Evolutionary conservation across 768 basidiomycete genomes (phyloP), one percentile per base, ranked within the genome.

Genomic region (Vararia minispora): DNA sequence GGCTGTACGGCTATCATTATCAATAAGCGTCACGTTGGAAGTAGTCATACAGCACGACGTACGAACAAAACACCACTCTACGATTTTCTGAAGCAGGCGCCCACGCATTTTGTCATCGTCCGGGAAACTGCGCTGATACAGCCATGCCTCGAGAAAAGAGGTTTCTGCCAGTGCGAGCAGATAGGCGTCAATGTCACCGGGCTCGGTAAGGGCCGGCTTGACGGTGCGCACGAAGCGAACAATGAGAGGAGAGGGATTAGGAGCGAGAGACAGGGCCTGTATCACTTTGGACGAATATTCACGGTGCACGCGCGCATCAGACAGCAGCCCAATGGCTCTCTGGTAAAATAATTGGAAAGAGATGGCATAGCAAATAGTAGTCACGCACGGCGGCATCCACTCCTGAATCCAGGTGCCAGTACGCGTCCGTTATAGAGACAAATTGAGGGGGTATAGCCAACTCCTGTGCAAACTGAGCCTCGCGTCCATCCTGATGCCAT

Each of bases 251-350:
- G 66, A 57, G 0, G 78, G 52, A 30, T 74, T 53, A 21, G 58
- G 48, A 5, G 67, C 54, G 25, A 65, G 49, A 3, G 72, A 69
- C 22, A 83, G 68, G 6, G 79, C 76, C 46, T 76, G 73, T 3
- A 89, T 54, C 21, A 88, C 78, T 58, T 89, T 88, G 20, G 85
- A 79, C 9, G 79, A 68, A 51, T 79, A 79, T 53, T 89, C 84
- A 46, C 73, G 69, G 43, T 80, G 81, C 14, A 90, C 58, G 13
- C 87, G 77, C 10, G 68, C 65, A 53, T 88, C 86, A 2, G 79
- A 74, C 20, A 90, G 72, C 23, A 81, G 63, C 14, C 77, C 70
- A 11, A 89, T 72, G 0, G 83, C 86, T 43, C 64, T 68, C 84
- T 85, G 42, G 25, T 22, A 31, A 22, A 21, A 24, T 22, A 13